Evolutionary conservation across 768 basidiomycete species (phyloP).

Genomic region (Mycena floridula): DNA sequence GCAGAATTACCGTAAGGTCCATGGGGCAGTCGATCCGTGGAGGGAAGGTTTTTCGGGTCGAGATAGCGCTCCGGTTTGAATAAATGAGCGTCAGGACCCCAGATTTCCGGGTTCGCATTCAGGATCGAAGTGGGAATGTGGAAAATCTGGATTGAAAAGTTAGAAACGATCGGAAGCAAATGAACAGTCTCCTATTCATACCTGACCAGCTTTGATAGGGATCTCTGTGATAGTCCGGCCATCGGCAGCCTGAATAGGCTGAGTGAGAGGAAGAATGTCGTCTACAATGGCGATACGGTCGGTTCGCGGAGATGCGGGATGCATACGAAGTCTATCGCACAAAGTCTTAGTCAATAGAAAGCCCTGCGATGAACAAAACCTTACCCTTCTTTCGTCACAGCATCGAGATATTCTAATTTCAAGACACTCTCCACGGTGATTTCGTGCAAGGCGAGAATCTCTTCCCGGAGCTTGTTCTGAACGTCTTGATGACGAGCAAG

Average conservation of each 20-base stretch:
- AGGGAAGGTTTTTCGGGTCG: not conserved
- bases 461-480: conserved; percentile 3
- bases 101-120: conserved; percentile 7
- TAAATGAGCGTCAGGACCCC: conserved; percentile 8
- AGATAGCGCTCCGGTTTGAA: conserved; percentile 10
- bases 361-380: not conserved
- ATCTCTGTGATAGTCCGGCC: not conserved
- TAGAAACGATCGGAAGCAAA: not conserved
- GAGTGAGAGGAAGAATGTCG: conserved; percentile 1
- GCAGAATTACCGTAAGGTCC: conserved; percentile 3
- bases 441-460: conserved; percentile 10
- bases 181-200: not conserved
- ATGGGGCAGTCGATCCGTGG: not conserved
- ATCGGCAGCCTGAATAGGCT: not conserved
- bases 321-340: not conserved
- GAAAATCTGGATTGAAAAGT: conserved; percentile 1
- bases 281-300: not conserved
- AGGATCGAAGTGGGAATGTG: conserved; percentile 1
- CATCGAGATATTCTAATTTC: conserved; percentile 4
- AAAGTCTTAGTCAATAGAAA: not conserved
- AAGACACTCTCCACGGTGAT: not conserved
- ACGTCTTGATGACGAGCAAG: conserved; percentile 2
- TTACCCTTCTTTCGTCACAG: conserved; percentile 3
- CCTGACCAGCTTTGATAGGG: conserved; percentile 1
- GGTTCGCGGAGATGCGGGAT: not conserved